These are phyloP conservation scores for Pythium dissimile DNA, from an alignment of 352 stramenopile species.

Conservation along the genomic window DNA sequence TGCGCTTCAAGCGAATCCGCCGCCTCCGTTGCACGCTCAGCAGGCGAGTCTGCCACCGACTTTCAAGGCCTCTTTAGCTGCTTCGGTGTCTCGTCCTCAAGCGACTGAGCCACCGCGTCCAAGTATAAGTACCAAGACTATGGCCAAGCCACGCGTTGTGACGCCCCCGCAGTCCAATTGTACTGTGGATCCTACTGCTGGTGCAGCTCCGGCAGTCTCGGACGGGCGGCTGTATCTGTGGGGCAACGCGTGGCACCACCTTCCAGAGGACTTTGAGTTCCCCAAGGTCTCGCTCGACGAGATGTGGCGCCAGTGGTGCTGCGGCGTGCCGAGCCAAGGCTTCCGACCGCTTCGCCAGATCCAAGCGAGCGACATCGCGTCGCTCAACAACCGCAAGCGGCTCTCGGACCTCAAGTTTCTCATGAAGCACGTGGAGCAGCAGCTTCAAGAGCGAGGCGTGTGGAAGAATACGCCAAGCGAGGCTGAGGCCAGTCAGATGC, in stretches of 20 bases:
- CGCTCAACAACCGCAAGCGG: constrained; percentile 21
- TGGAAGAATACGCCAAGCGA: constrained; percentile 20
- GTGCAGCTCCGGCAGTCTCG: not conserved
- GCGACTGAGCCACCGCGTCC: not conserved
- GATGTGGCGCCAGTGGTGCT: constrained; percentile 29
- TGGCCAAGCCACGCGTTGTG: too few relatives aligned
- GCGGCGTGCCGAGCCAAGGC: constrained; percentile 6
- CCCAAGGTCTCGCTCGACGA: constrained; percentile 19
- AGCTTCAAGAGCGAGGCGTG: constrained; percentile 12
- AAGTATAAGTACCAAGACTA: too few relatives aligned
- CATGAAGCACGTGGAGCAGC: constrained; percentile 23
- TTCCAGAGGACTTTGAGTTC: constrained; percentile 27
- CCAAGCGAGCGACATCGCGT: constrained; percentile 16
- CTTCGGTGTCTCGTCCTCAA: too few relatives aligned
- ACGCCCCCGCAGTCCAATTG: not conserved
- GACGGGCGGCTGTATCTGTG: constrained; percentile 17
- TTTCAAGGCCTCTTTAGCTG: too few relatives aligned
- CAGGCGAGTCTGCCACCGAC: not conserved
- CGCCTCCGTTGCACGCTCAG: not conserved
- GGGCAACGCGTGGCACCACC: constrained; percentile 26
- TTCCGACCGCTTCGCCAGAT: constrained; percentile 13
- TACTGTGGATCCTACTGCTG: not conserved
- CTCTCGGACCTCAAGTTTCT: constrained; percentile 27
- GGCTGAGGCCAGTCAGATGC: constrained; percentile 25
- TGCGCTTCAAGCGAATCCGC: not conserved